Conservation (phyloP, 805 yeast genomes). For the Cyberlindnera misumaiensis region DNA sequence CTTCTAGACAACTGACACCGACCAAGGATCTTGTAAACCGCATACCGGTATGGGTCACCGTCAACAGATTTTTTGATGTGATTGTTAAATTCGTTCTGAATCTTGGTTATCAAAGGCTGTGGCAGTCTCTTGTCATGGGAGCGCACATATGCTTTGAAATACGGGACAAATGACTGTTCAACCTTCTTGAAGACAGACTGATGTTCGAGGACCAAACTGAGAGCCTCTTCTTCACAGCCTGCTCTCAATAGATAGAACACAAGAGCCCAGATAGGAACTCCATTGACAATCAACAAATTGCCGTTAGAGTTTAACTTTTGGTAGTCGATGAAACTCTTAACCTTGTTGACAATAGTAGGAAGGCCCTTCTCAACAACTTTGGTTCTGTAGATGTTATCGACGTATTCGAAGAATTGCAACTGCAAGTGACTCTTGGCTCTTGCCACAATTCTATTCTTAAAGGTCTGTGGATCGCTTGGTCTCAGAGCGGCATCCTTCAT, state of each 20-base stretch:
- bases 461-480: constrained; percentile 16
- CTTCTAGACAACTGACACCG: constrained; percentile 68
- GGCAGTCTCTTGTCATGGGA: constrained; percentile 51
- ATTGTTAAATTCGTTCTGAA: constrained; percentile 77
- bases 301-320: constrained; percentile 37
- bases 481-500: constrained; percentile 23
- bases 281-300: constrained; percentile 65
- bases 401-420: constrained; percentile 66
- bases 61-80: constrained; percentile 61
- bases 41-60: constrained; percentile 85
- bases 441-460: constrained; percentile 34
- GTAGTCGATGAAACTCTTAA: constrained; percentile 52
- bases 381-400: constrained; percentile 57
- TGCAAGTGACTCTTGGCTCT: constrained; percentile 62
- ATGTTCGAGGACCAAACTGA: constrained; percentile 56
- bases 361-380: constrained; percentile 54
- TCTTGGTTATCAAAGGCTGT: constrained; percentile 57
- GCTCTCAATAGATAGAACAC: constrained; percentile 79
- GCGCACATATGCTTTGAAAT: constrained; percentile 63
- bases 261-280: constrained; percentile 91
- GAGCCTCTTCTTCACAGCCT: constrained; percentile 75
- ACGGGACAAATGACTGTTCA: constrained; percentile 78
- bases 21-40: constrained; percentile 89
- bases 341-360: constrained; percentile 67
- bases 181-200: constrained; percentile 72